A percentile compares a stretch with the other conserved stretches of the same genome.
phyloP scores from a whole-genome alignment of 1,284 basidiomycete species.

The Pseudozyma sp. region DNA sequence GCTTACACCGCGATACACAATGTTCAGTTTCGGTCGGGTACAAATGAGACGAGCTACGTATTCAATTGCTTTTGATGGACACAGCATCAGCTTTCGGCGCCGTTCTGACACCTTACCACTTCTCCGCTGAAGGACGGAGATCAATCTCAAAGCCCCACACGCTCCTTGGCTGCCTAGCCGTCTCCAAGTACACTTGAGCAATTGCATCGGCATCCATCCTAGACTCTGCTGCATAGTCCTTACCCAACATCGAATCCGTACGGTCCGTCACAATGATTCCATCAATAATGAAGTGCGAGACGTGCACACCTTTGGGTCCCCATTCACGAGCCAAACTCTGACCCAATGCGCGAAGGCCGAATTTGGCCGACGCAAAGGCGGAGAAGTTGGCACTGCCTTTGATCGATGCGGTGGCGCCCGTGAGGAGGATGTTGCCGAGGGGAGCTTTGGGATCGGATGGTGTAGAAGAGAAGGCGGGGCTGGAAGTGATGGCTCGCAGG shows the following conservation, averaged over 20 bases:
- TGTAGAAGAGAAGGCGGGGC: slow-evolving; percentile 11
- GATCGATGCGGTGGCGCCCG: slow-evolving; percentile 52
- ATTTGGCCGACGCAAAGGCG: slow-evolving; percentile 48
- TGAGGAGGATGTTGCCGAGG: slow-evolving; percentile 37
- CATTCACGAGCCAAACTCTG: slow-evolving; percentile 50
- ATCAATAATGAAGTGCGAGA: slow-evolving; percentile 54
- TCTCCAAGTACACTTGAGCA: slow-evolving; percentile 53
- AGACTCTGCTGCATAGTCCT: slow-evolving; percentile 30
- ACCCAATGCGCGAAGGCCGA: slow-evolving; percentile 43
- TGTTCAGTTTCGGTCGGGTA: too few relatives aligned
- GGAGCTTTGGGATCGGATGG: slow-evolving; percentile 10
- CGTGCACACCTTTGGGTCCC: slow-evolving; percentile 51
- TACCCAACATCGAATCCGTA: slow-evolving; percentile 28
- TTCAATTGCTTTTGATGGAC: not conserved
- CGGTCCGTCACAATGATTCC: slow-evolving; percentile 47
- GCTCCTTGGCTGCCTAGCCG: slow-evolving; percentile 37
- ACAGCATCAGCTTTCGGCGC: not conserved
- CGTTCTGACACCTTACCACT: slow-evolving; percentile 21
- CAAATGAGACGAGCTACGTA: too few relatives aligned
- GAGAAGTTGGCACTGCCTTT: slow-evolving; percentile 48
- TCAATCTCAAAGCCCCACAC: slow-evolving; percentile 50
- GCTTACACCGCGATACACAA: too few relatives aligned
- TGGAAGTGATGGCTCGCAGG: slow-evolving; percentile 37
- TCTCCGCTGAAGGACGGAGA: slow-evolving; percentile 41
- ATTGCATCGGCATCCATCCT: slow-evolving; percentile 52